A percentile compares a stretch with the other conserved stretches of the same genome.
Conservation (phyloP, 192 early-diverging fungal genomes). For the Umbelopsis sp. region DNA sequence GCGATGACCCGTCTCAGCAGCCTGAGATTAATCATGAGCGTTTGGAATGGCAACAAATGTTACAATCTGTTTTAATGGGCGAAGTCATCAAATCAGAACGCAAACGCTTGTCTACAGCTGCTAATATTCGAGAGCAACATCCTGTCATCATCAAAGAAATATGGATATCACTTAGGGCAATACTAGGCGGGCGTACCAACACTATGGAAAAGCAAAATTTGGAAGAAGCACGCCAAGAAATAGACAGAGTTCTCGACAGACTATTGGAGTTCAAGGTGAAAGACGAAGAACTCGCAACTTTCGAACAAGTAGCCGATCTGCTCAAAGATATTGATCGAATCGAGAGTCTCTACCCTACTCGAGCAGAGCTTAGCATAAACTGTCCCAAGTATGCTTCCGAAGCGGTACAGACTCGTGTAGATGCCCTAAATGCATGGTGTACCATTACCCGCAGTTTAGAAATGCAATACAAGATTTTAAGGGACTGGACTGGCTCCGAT, state of each 20-base stretch:
- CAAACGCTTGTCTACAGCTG: conserved; percentile 61
- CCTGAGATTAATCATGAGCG: conserved; percentile 65
- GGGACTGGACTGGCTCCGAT: conserved; percentile 83
- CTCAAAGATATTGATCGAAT: conserved; percentile 78
- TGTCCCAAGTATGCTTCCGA: conserved; percentile 71
- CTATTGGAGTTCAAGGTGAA: conserved; percentile 63
- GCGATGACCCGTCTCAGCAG: conserved; percentile 23
- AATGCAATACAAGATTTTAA: conserved; percentile 74
- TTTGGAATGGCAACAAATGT: conserved; percentile 85
- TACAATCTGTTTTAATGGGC: conserved; percentile 77
- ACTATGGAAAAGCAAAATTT: conserved; percentile 70
- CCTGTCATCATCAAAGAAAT: conserved; percentile 56
- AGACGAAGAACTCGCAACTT: conserved; percentile 39
- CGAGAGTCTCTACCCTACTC: conserved; percentile 78
- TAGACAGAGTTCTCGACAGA: conserved; percentile 56
- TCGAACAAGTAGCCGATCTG: conserved; percentile 68
- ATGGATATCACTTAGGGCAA: conserved; percentile 76
- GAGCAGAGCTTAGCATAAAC: conserved; percentile 58
- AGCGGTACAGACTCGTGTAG: conserved; percentile 69
- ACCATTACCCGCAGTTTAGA: conserved; percentile 71
- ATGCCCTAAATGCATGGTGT: conserved; percentile 78
- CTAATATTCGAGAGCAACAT: conserved; percentile 49
- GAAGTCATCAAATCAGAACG: conserved; percentile 87
- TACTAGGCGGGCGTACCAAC: conserved; percentile 59
- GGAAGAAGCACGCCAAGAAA: conserved; percentile 64